These are phyloP conservation scores for Radiomyces spectabilis DNA, from an alignment of 192 early-diverging fungal genomes.

Conservation along the genomic window DNA sequence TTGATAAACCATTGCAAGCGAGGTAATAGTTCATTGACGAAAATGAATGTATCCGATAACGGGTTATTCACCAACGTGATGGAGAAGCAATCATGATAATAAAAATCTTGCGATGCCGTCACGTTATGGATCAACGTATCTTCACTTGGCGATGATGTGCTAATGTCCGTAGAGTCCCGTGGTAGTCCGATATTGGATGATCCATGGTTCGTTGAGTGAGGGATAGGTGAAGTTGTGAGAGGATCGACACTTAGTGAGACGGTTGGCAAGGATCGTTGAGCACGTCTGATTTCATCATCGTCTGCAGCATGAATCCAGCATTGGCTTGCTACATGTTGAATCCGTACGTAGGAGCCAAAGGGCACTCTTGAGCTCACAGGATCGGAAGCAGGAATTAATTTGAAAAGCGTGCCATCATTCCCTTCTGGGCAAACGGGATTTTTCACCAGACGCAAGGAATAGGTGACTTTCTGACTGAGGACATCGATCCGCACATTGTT, in stretches of 20 bases:
- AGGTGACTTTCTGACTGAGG: background rate
- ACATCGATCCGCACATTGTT: conserved; percentile 14
- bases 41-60: conserved; percentile 5
- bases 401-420: conserved; percentile 10
- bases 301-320: conserved; percentile 13
- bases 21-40: conserved; percentile 13
- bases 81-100: conserved; percentile 16
- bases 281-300: conserved; percentile 1
- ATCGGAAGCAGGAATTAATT: conserved; percentile 4
- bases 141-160: background rate
- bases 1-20: conserved; percentile 8
- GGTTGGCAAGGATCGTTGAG: background rate
- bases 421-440: conserved; percentile 1
- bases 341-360: conserved; percentile 11
- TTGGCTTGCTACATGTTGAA: conserved; percentile 8
- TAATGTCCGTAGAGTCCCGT: background rate
- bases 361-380: background rate
- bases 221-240: background rate
- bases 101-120: conserved; percentile 12
- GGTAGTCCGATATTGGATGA: background rate
- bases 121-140: background rate
- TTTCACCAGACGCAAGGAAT: conserved; percentile 6
- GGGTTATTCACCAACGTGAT: background rate
- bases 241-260: background rate
- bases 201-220: background rate